These are phyloP conservation scores for Cladosporium sp. DNA, from an alignment of 2,329 filamentous ascomycete species.

Conservation along the genomic window DNA sequence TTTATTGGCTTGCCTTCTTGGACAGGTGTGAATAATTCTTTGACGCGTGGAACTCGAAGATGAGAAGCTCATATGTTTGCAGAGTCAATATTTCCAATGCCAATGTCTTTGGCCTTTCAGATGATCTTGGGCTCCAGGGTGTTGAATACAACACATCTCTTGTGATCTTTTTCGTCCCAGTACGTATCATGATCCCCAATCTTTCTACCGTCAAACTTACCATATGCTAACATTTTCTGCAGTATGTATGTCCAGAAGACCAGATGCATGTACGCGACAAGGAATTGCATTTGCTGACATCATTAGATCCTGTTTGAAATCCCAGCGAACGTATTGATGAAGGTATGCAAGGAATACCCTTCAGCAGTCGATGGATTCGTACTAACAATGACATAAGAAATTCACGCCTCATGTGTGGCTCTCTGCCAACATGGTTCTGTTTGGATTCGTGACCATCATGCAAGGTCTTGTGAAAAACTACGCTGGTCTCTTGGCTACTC, in stretches of 20 bases:
- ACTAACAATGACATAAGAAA: constrained; percentile 40
- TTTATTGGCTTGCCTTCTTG: constrained; percentile 48
- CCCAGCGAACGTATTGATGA: constrained; percentile 42
- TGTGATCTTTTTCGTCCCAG: constrained; percentile 49
- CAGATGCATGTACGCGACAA: no score
- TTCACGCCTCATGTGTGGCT: constrained; percentile 50
- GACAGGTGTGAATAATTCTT: constrained; percentile 23
- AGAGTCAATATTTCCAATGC: constrained; percentile 52
- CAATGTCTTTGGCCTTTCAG: constrained; percentile 46
- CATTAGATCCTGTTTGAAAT: constrained; percentile 50
- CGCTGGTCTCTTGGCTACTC: constrained; percentile 65
- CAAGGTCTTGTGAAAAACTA: constrained; percentile 78
- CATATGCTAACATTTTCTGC: background rate
- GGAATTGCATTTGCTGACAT: background rate
- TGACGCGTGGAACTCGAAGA: background rate
- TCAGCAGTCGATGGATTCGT: background rate
- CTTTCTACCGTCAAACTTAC: background rate
- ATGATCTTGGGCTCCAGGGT: constrained; percentile 41
- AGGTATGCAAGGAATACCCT: background rate
- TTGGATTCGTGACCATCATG: constrained; percentile 68
- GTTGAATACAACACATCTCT: constrained; percentile 48
- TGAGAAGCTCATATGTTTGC: constrained; percentile 8
- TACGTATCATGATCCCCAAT: background rate
- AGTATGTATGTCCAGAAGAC: constrained; percentile 4
- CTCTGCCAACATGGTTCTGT: constrained; percentile 72